Base-by-base conservation (phyloP, 257 asterid genomes). In the Thymus quinquecostatus region DNA sequence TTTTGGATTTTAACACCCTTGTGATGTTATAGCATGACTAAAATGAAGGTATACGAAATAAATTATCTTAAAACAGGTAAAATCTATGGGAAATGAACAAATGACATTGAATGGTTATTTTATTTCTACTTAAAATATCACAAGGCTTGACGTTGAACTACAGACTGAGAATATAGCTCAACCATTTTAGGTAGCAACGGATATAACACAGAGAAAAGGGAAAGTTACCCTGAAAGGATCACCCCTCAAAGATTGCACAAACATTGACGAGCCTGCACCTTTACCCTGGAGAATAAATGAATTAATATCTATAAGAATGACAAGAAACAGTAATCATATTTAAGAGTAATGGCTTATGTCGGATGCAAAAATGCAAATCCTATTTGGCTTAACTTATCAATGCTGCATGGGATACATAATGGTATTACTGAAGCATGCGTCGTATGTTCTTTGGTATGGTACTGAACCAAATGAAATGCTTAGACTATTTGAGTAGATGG, bases 221-320 rank as follows among this genome's bases (percentile, higher is more conserved):
- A 55, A 80, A 74, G 83, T 88, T 81, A 92, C 97, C 85, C 95
- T 81, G 78, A 87, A 90, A 72, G 98, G 98, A 83, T 88, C 97
- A 0, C 97, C 95, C 85, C 98, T 85, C 82, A 92, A 78, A 68
- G 97, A 92, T 79, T 92, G 97, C 75, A 92, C 96, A 82, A 87
- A 90, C 98, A 92, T 92, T 36, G 98, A 88, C 64, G 95, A 86
- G 64, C 91, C 89, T 56, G 89, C 83, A 73, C 96, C 87, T 90
- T 86, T 92, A 78, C 96, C 97, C 98, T 92, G 90, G 68, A 66
- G 36, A 71, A 69, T 56, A 44, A 68, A 38, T 5, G 3, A 38
- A 38, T 38, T 4, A 38, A 38, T 4, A 5, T 38, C 41, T 54
- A 76, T 66, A 34, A 65, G 10, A 63, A 50, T 11, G 64, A 40